Conservation (phyloP, 2,329 filamentous ascomycete genomes). For the Aspergillus vadensis region DNA sequence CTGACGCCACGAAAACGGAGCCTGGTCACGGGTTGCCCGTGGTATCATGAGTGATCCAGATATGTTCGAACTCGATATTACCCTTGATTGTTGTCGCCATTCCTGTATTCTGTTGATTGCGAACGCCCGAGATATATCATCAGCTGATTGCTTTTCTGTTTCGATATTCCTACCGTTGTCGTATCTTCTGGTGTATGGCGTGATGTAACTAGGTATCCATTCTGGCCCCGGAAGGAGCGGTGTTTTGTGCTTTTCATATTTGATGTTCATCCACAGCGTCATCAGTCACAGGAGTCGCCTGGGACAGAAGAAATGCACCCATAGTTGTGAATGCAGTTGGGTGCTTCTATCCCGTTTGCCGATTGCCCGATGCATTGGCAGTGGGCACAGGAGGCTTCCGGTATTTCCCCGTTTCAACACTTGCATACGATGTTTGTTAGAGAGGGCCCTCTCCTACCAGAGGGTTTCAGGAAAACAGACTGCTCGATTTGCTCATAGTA, state of each 20-base stretch:
- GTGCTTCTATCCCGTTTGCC: not conserved
- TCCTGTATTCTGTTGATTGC: not conserved
- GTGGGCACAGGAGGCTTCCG: not conserved
- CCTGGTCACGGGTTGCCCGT: constrained; percentile 31
- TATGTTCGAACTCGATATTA: not conserved
- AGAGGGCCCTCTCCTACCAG: not conserved
- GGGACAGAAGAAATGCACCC: not conserved
- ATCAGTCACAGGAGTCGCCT: not conserved
- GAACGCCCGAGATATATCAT: not conserved
- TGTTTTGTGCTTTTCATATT: constrained; percentile 21
- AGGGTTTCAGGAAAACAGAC: not conserved
- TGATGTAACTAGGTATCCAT: constrained; percentile 18
- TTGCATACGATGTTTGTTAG: not conserved
- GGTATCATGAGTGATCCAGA: constrained; percentile 19
- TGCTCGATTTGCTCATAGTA: not conserved
- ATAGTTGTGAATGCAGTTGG: not conserved
- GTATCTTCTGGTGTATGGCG: constrained; percentile 23
- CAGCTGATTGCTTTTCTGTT: not conserved
- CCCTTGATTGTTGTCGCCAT: not conserved
- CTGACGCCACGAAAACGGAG: constrained; percentile 33
- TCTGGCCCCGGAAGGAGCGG: constrained; percentile 20
- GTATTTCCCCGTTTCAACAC: not conserved
- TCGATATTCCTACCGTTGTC: constrained; percentile 9
- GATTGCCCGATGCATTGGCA: not conserved
- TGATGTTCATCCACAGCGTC: not conserved